Percentiles rank a stretch among this genome's conserved stretches.
Evolutionary conservation across 768 basidiomycete genomes (phyloP).

Genomic region (Plicaturopsis crispa): DNA sequence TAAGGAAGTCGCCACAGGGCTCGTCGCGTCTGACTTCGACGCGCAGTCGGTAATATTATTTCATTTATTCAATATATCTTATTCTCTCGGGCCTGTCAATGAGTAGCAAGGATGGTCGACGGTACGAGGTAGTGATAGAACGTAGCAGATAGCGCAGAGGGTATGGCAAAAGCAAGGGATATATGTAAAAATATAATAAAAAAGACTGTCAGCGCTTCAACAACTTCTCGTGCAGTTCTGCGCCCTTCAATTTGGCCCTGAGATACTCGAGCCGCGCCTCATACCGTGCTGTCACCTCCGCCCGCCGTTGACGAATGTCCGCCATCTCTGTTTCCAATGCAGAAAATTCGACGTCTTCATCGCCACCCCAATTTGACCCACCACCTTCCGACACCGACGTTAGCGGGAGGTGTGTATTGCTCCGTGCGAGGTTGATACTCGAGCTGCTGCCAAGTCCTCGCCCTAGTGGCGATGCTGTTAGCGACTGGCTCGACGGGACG

Average conservation of each 20-base stretch:
- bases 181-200: no score
- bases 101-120: no score
- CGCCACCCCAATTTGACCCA: slow-evolving; percentile 13
- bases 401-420: slow-evolving; percentile 41
- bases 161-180: no score
- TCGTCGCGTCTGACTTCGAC: no score
- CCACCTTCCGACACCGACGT: slow-evolving; percentile 37
- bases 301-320: slow-evolving; percentile 61
- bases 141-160: no score
- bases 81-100: no score
- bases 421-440: slow-evolving; percentile 44
- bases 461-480: slow-evolving; percentile 19
- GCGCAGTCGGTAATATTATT: no score
- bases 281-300: slow-evolving; percentile 67
- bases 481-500: slow-evolving; percentile 11
- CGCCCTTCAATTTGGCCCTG: slow-evolving; percentile 75
- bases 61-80: no score
- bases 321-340: slow-evolving; percentile 51
- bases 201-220: slow-evolving; percentile 40
- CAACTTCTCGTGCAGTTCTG: slow-evolving; percentile 77
- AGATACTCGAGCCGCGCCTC: slow-evolving; percentile 73
- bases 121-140: no score
- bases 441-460: slow-evolving; percentile 30
- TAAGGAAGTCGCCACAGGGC: no score
- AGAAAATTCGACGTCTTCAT: slow-evolving; percentile 28